Percentiles rank a stretch among this genome's conserved stretches.
Conservation (phyloP, 2,329 filamentous ascomycete species). For the Onygenales sp. region DNA sequence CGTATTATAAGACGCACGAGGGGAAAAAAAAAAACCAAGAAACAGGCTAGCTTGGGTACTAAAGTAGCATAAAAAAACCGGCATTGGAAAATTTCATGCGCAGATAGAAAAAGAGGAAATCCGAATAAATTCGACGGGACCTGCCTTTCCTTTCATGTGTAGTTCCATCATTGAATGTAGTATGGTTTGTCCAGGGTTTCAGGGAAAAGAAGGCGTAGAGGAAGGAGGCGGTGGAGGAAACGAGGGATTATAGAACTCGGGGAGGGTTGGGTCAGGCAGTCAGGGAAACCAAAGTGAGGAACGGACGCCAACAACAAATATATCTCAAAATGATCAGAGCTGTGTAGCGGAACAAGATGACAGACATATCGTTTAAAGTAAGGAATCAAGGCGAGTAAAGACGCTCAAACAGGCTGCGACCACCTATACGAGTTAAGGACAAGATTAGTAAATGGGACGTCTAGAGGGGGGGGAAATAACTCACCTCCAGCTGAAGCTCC, state of each 20-base stretch:
- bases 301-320: conserved; percentile 2
- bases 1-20: too few relatives aligned
- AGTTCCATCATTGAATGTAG: too few relatives aligned
- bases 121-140: too few relatives aligned
- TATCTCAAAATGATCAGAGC: conserved; percentile 1
- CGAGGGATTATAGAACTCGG: not conserved
- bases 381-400: conserved; percentile 92
- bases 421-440: conserved; percentile 39
- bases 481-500: conserved; percentile 90
- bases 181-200: too few relatives aligned
- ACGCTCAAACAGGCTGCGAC: conserved; percentile 94
- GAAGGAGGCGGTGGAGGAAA: conserved; percentile 7
- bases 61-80: too few relatives aligned
- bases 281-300: conserved; percentile 5
- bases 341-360: not conserved
- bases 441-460: not conserved
- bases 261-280: conserved; percentile 8
- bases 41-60: too few relatives aligned
- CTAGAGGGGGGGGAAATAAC: conserved; percentile 15
- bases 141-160: too few relatives aligned
- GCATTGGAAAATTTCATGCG: too few relatives aligned
- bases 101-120: too few relatives aligned
- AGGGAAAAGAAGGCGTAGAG: not conserved
- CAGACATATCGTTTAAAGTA: conserved; percentile 51
- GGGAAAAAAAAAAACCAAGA: too few relatives aligned